phyloP scores from a whole-genome alignment of 306 rosid species.

The Abrus precatorius region DNA sequence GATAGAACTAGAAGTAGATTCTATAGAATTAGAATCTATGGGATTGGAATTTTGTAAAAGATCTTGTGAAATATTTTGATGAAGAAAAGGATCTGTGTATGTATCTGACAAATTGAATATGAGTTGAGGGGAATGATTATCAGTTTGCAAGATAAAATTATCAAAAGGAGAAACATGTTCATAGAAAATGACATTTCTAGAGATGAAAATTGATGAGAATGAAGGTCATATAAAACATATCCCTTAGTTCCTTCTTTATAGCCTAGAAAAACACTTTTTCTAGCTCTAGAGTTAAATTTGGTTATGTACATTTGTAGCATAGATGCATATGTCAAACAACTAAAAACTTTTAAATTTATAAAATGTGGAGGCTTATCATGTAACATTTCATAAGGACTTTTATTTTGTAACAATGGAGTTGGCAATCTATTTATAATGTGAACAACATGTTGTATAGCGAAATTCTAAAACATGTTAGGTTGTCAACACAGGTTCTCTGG shows the following conservation, averaged over 20 bases:
- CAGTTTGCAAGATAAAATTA: no score
- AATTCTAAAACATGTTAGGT: background rate
- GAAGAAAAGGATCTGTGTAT: no score
- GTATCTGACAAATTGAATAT: no score
- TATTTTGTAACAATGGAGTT: background rate
- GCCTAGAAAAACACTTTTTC: background rate
- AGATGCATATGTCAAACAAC: background rate
- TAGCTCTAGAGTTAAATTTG: background rate
- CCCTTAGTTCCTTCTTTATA: no score
- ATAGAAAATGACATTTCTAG: no score
- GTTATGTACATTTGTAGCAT: background rate
- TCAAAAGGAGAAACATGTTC: no score
- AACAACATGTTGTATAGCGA: background rate
- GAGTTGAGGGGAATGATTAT: no score
- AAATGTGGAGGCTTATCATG: background rate
- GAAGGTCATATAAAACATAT: background rate
- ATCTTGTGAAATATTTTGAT: no score
- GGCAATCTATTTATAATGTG: background rate
- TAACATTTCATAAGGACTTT: background rate
- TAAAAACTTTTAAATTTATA: background rate
- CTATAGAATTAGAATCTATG: no score
- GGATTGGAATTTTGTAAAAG: no score
- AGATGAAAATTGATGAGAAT: no score
- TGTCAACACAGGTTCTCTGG: background rate
- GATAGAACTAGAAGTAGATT: no score